Conservation (phyloP, 139 green algal species). For the Micromonas commoda region DNA sequence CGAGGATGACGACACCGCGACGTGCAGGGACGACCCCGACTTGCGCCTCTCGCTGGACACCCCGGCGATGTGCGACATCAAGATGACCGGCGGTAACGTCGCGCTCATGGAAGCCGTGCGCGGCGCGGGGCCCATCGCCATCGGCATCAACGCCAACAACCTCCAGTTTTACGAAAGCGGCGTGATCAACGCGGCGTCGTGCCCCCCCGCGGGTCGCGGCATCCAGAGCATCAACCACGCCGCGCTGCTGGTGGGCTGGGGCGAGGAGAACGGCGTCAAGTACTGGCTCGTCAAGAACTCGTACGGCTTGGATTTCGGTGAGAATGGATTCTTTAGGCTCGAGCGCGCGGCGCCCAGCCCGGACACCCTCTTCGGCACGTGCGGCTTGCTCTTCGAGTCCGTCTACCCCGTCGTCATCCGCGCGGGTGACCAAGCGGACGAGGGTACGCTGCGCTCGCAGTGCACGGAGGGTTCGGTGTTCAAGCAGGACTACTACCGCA, state of each 20-base stretch:
- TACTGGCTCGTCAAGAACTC: slow-evolving; percentile 17
- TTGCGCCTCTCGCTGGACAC: neutral
- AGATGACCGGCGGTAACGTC: neutral
- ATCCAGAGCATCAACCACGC: slow-evolving; percentile 20
- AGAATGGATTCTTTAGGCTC: slow-evolving; percentile 17
- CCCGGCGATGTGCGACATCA: slow-evolving; percentile 16
- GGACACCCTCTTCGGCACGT: slow-evolving; percentile 5
- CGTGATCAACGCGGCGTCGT: slow-evolving; percentile 7
- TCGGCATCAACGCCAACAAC: slow-evolving; percentile 16
- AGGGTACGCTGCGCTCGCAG: neutral
- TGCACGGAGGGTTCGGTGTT: neutral
- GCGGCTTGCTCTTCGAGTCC: slow-evolving; percentile 17
- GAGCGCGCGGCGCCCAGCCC: neutral
- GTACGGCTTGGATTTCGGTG: neutral
- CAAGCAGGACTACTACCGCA: slow-evolving; percentile 3
- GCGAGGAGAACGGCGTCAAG: slow-evolving; percentile 7
- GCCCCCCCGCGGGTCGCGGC: neutral
- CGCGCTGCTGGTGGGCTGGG: slow-evolving; percentile 18
- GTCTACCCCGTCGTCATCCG: slow-evolving; percentile 4
- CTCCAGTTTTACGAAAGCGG: neutral
- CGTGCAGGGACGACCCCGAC: neutral
- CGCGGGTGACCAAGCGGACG: neutral
- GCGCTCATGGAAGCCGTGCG: neutral
- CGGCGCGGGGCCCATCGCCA: neutral
- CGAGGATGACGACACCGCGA: slow-evolving; percentile 5